Evolutionary conservation across 139 green algal species (phyloP).

Genomic region (Dunaliella sp.): DNA sequence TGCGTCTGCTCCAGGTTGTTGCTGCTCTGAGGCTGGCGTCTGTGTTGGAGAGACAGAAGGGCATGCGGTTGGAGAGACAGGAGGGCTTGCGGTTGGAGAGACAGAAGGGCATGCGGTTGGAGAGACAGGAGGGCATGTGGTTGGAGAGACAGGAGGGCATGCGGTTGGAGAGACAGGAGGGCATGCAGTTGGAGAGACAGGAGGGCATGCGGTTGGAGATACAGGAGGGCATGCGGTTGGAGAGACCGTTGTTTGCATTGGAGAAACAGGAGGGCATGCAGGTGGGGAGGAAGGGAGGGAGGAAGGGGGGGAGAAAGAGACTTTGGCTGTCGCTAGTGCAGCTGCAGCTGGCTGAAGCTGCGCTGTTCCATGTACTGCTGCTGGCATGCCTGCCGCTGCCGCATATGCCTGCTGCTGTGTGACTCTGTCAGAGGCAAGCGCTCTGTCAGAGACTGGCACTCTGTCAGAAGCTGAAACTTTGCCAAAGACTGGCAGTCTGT

Average conservation of each 20-base stretch:
- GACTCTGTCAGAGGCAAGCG: too few species aligned
- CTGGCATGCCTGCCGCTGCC: conserved; percentile 5
- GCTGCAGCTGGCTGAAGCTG: neutral
- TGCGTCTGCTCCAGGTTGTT: too few species aligned
- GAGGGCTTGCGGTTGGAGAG: neutral
- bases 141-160: neutral
- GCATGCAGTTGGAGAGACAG: neutral
- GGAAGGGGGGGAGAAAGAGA: neutral
- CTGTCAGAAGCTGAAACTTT: too few species aligned
- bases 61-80: too few species aligned
- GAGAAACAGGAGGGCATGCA: neutral
- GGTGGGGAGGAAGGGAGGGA: neutral
- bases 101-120: neutral
- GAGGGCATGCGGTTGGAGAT: too few species aligned
- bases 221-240: too few species aligned
- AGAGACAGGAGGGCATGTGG: neutral
- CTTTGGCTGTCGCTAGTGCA: neutral
- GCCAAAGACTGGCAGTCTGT: too few species aligned
- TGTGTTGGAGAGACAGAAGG: neutral
- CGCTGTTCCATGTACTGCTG: neutral
- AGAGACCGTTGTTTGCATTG: too few species aligned
- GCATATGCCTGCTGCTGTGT: too few species aligned
- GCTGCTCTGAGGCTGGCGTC: neutral
- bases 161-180: neutral
- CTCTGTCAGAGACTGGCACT: neutral